Conservation (phyloP, 441 rosid genomes). For the Manihot esculenta region DNA sequence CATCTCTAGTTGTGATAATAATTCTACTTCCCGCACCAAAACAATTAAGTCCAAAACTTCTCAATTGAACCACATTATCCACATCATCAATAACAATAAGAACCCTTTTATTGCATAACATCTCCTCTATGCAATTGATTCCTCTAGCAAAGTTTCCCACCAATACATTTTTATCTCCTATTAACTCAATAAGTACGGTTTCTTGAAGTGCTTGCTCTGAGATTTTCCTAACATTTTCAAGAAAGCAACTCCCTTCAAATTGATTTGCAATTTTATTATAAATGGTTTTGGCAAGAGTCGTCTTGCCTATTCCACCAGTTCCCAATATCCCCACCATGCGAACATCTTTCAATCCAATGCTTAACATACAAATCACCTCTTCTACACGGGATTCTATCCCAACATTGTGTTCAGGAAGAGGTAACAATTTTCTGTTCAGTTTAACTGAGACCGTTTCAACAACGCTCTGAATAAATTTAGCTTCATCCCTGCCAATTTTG, state of each 20-base stretch:
- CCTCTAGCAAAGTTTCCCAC: constrained; percentile 18
- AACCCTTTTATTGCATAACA: constrained; percentile 17
- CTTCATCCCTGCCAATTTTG: constrained; percentile 19
- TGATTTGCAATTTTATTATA: constrained; percentile 15
- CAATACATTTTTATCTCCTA: constrained; percentile 3
- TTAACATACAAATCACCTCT: constrained; percentile 15
- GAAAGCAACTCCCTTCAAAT: constrained; percentile 25
- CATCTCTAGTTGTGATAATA: constrained; percentile 24
- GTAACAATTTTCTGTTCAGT: constrained; percentile 11
- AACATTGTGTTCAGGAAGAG: constrained; percentile 23
- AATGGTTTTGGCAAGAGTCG: constrained; percentile 23
- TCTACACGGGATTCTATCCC: constrained; percentile 20
- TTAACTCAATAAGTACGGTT: constrained; percentile 15
- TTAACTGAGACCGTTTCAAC: constrained; percentile 15
- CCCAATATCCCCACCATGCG: constrained; percentile 20
- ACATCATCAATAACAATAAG: constrained; percentile 26
- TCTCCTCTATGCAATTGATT: constrained; percentile 16
- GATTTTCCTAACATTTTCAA: constrained; percentile 17
- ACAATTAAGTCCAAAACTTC: constrained; percentile 10
- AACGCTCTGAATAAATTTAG: constrained; percentile 15
- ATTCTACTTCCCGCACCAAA: constrained; percentile 28
- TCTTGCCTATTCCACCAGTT: constrained; percentile 28
- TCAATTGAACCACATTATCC: constrained; percentile 20
- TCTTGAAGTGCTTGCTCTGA: constrained; percentile 15
- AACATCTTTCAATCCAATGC: constrained; percentile 15